Conservation (phyloP, 495 filamentous ascomycete genomes). For the Cladorrhinum samala region DNA sequence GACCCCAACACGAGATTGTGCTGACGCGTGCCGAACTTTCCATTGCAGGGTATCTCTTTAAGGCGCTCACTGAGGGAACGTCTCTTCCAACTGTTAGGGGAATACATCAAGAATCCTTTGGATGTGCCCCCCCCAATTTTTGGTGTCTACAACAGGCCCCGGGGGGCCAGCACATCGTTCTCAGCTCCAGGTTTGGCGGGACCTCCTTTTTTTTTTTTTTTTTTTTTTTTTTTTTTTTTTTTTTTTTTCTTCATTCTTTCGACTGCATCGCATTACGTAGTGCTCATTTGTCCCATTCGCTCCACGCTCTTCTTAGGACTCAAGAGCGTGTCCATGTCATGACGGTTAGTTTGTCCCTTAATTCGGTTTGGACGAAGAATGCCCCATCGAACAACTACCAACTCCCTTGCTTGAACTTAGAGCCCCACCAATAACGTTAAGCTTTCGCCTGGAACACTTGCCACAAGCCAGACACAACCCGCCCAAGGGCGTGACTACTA, state of each 20-base stretch:
- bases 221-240: not conserved
- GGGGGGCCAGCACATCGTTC: not conserved
- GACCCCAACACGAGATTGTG: not conserved
- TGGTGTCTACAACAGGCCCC: not conserved
- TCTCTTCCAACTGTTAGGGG: not conserved
- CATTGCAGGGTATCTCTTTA: slow-evolving; percentile 1
- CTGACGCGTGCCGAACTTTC: no score
- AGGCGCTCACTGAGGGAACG: not conserved
- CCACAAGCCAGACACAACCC: not conserved
- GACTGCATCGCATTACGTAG: not conserved
- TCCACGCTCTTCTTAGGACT: not conserved
- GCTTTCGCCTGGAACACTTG: slow-evolving; percentile 4
- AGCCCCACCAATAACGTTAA: slow-evolving; percentile 8
- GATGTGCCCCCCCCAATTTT: not conserved
- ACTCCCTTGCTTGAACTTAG: slow-evolving; percentile 3
- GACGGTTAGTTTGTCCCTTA: slow-evolving; percentile 1
- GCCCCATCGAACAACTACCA: slow-evolving; percentile 7
- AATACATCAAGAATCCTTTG: no score
- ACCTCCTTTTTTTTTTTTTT: not conserved
- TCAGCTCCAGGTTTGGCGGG: not conserved
- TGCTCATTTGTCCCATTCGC: not conserved
- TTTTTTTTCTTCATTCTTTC: not conserved
- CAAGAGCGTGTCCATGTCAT: not conserved
- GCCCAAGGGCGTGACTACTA: not conserved
- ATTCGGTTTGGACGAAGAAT: slow-evolving; percentile 1